phyloP scores from a whole-genome alignment of 441 rosid genomes.

The Capsella rubella region DNA sequence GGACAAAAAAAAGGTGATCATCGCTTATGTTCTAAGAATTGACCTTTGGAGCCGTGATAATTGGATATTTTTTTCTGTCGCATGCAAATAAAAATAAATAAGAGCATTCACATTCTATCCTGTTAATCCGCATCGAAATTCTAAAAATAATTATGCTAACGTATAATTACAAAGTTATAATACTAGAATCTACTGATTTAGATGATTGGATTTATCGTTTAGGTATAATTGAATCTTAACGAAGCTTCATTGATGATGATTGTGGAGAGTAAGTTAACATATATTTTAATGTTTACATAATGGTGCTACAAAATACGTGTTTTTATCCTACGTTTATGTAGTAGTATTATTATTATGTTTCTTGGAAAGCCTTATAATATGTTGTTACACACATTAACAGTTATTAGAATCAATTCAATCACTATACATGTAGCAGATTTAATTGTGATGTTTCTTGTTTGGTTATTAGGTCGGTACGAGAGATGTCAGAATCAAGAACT shows the following conservation, averaged over 20 bases:
- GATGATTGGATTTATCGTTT: constrained; percentile 31
- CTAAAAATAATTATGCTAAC: background rate
- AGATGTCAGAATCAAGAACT: constrained; percentile 15
- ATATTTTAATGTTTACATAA: constrained; percentile 4
- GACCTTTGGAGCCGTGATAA: constrained; percentile 33
- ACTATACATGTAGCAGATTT: background rate
- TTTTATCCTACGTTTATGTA: background rate
- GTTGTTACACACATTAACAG: constrained; percentile 11
- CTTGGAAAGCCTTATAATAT: background rate
- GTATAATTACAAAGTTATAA: constrained; percentile 10
- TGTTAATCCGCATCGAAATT: background rate
- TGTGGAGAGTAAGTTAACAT: background rate
- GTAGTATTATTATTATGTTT: background rate
- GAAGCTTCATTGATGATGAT: constrained; percentile 18
- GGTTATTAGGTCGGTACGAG: background rate
- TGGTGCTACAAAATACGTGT: constrained; percentile 17
- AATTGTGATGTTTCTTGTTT: background rate
- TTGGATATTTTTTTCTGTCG: background rate
- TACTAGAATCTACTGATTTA: constrained; percentile 20
- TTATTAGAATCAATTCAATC: background rate
- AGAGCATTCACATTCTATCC: background rate
- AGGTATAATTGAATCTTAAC: constrained; percentile 29
- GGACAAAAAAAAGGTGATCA: background rate
- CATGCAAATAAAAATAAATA: background rate
- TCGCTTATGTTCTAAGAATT: constrained; percentile 29